Evolutionary conservation across 2,329 filamentous ascomycete genomes (phyloP).

Genomic region (Colletotrichum melonis): DNA sequence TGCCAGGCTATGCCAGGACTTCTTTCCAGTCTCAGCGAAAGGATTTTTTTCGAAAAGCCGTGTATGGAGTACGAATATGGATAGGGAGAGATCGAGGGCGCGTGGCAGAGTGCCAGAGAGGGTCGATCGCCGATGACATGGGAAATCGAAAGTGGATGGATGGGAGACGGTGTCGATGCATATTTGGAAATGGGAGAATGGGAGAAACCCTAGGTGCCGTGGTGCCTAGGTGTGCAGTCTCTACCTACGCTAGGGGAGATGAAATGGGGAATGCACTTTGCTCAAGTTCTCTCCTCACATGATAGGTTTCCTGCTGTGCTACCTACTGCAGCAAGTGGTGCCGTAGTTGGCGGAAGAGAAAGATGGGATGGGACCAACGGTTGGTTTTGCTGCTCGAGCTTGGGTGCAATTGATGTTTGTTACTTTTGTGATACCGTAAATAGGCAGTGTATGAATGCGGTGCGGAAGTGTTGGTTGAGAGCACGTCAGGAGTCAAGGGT

Average conservation of each 20-base stretch:
- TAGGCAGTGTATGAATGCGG: too few species aligned
- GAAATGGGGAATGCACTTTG: slow-evolving; percentile 8
- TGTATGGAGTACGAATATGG: too few species aligned
- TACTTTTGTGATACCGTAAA: neutral
- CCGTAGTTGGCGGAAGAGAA: neutral
- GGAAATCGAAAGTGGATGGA: slow-evolving; percentile 1
- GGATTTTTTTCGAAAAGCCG: neutral
- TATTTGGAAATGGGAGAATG: neutral
- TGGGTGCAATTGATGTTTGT: neutral
- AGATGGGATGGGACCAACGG: slow-evolving; percentile 3
- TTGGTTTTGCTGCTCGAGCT: slow-evolving; percentile 2
- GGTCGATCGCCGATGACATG: neutral
- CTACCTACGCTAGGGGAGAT: neutral
- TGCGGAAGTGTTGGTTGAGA: too few species aligned
- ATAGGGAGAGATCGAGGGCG: neutral
- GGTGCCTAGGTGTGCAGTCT: neutral
- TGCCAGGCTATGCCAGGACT: too few species aligned
- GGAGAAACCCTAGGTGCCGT: neutral
- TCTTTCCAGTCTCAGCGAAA: too few species aligned
- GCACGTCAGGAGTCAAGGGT: too few species aligned
- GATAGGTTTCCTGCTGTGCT: neutral
- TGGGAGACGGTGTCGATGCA: neutral
- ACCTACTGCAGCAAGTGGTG: neutral
- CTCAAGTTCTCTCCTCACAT: neutral
- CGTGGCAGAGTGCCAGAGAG: neutral